Evolutionary conservation across 345 rosid species (phyloP).

Genomic region (Melaleuca quinquenervia): DNA sequence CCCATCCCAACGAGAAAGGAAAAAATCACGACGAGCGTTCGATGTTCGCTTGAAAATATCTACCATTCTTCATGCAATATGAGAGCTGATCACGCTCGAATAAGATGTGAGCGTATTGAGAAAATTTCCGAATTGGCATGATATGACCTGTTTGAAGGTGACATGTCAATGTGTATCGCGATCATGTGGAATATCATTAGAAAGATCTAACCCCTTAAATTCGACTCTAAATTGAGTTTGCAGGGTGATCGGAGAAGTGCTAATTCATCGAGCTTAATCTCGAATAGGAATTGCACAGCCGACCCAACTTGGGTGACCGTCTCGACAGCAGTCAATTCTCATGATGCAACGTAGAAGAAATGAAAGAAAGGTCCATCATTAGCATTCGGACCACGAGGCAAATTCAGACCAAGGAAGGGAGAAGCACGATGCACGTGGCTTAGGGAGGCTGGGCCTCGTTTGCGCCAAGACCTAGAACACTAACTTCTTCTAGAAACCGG

Average conservation of each 20-base stretch:
- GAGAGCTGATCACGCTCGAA: accelerated
- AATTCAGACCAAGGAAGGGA: neutral
- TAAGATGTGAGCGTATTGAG: neutral
- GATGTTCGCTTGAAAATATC: neutral
- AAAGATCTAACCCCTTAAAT: too few relatives aligned
- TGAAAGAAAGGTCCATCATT: neutral
- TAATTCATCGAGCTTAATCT: neutral
- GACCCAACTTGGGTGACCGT: neutral
- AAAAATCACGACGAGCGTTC: neutral
- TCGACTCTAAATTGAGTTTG: neutral
- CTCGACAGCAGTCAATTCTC: accelerated
- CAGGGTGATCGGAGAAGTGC: accelerated
- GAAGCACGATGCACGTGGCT: neutral
- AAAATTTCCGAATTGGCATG: neutral
- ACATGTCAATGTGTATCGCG: too few relatives aligned
- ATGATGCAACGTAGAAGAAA: neutral
- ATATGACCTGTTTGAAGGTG: accelerated
- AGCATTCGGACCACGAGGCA: neutral
- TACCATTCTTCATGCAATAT: neutral
- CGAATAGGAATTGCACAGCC: accelerated
- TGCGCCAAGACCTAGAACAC: neutral
- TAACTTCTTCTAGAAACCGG: neutral
- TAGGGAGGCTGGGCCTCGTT: neutral
- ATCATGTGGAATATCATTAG: too few relatives aligned
- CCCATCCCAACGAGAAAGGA: neutral